These are phyloP conservation scores for Cercospora zeina DNA, from an alignment of 2,329 filamentous ascomycete species.

Conservation along the genomic window DNA sequence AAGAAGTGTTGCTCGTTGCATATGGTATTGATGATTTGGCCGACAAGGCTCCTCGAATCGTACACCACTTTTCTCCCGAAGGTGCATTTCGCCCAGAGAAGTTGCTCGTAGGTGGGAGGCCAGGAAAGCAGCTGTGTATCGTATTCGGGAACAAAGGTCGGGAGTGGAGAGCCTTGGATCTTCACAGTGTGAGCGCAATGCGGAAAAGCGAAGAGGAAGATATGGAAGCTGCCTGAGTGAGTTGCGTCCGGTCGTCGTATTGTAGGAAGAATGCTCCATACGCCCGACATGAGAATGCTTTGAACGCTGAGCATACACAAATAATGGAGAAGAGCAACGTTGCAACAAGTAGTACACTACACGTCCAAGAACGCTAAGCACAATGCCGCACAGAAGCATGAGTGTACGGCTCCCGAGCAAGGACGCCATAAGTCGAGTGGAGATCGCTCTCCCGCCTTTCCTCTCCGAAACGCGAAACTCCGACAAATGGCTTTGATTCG, in stretches of 20 bases:
- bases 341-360: background rate
- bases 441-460: background rate
- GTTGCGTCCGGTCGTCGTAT: no score
- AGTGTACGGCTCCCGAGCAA: conserved; percentile 14
- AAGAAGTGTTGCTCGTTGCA: background rate
- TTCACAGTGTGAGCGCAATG: conserved; percentile 35
- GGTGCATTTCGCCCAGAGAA: conserved; percentile 52
- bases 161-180: conserved; percentile 58
- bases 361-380: conserved; percentile 6
- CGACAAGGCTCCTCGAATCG: conserved; percentile 32
- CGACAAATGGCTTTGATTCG: no score
- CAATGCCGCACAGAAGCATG: conserved; percentile 13
- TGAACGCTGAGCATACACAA: no score
- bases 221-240: background rate
- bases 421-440: background rate
- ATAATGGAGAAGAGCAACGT: no score
- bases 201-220: background rate
- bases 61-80: conserved; percentile 50
- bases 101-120: conserved; percentile 58
- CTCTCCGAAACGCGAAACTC: no score
- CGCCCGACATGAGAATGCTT: no score
- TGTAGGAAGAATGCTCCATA: no score
- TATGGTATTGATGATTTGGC: background rate
- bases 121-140: conserved; percentile 54
- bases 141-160: conserved; percentile 56